Evolutionary conservation across 1,139 yeast genomes (phyloP), one percentile per base, ranked within the genome.

Genomic region (Geotrichum cucujoidarum): DNA sequence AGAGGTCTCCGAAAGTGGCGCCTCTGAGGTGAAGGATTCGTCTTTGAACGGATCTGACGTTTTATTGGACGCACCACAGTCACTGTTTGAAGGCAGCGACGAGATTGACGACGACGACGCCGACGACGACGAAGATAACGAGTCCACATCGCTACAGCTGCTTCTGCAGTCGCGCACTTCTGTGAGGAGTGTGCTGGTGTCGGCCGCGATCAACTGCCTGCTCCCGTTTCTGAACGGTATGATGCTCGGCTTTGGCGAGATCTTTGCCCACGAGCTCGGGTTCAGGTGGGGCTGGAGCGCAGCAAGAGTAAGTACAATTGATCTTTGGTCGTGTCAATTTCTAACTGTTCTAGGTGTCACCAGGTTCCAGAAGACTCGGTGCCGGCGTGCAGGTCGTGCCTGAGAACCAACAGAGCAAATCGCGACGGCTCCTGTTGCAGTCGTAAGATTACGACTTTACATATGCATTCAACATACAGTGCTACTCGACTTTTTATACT

Each of bases 171-270:
- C 7, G 10, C 27, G 27, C 8, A 6, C 6, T 6, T 24, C 27
- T 6, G 8, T 24, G 27, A 24, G 10, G 27, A 10, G 27, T 6
- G 8, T 24, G 27, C 10, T 51, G 29, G 43, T 44, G 17, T 29
- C 45, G 5, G 20, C 57, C 18, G 78, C 89, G 2, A 81, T 92
- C 55, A 90, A 92, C 59, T 68, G 90, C 57, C 66, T 89, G 3
- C 70, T 92, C 44, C 98, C 98, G 2, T 89, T 92, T 60, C 72
- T 92, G 54, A 92, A 92, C 62, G 98, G 98, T 10, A 73, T 92
- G 70, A 90, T 90, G 95, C 76, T 92, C 53, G 98, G 98, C 0
- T 88, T 90, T 65, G 98, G 98, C 1, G 98, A 92, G 69, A 83
- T 92, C 21, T 72, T 87, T 56, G 98, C 97, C 14, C 97, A 90